These are phyloP conservation scores for Cyberlindnera mrakii DNA, from an alignment of 805 yeast species.

Conservation along the genomic window DNA sequence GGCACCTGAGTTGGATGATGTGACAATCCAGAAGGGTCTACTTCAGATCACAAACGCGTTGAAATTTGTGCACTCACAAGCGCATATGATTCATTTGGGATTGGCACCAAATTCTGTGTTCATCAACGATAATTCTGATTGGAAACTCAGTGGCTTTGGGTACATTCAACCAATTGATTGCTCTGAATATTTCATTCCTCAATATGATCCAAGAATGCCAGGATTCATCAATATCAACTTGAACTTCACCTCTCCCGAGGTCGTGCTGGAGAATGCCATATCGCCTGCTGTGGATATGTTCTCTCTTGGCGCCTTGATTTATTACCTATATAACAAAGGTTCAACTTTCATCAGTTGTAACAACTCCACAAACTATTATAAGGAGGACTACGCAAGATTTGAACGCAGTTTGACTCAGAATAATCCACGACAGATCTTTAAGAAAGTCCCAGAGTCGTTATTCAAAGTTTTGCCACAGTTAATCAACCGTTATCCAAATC, in stretches of 20 bases:
- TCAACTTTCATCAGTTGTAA: conserved; percentile 43
- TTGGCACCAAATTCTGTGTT: conserved; percentile 72
- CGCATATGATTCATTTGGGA: conserved; percentile 70
- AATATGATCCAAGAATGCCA: conserved; percentile 73
- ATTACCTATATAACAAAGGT: conserved; percentile 55
- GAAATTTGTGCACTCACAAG: conserved; percentile 74
- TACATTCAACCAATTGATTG: conserved; percentile 43
- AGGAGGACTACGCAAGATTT: conserved; percentile 46
- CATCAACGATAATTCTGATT: conserved; percentile 80
- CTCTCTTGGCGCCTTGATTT: conserved; percentile 74
- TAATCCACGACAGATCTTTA: conserved; percentile 35
- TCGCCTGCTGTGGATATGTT: conserved; percentile 74
- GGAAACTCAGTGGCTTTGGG: conserved; percentile 84
- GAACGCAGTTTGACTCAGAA: conserved; percentile 38
- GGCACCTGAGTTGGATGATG: conserved; percentile 54
- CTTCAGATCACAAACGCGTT: conserved; percentile 72
- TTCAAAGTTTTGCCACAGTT: conserved; percentile 43
- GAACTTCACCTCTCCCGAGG: conserved; percentile 80
- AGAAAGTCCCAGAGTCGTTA: conserved; percentile 55
- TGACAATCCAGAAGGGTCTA: conserved; percentile 76
- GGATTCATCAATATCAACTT: conserved; percentile 60
- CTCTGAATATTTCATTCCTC: conserved; percentile 60
- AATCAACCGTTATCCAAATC: conserved; percentile 50
- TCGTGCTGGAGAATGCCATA: conserved; percentile 58
- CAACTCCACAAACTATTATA: conserved; percentile 54